A percentile compares a stretch with the other conserved stretches of the same genome.
Conservation (phyloP, 352 stramenopile genomes). For the Pythium phragmiticola region DNA sequence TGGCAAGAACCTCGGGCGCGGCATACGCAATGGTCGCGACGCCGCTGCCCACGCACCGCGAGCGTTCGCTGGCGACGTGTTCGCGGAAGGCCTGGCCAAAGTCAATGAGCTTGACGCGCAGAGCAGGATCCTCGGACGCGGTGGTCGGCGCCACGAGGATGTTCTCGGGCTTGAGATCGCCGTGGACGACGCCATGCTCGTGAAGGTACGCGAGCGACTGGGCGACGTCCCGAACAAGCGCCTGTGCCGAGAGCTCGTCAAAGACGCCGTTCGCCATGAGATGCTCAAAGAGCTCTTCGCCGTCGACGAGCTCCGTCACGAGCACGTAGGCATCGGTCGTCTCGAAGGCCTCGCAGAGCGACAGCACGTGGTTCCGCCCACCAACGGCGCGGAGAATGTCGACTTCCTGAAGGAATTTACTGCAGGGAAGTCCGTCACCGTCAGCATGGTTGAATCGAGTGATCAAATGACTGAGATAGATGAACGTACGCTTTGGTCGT, state of each 20-base stretch:
- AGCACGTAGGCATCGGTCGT: conserved; percentile 35
- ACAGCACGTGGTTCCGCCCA: conserved; percentile 29
- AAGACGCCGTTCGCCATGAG: conserved; percentile 28
- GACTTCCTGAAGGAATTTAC: conserved; percentile 41
- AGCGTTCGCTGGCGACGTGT: conserved; percentile 21
- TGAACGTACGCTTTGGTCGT: conserved; percentile 29
- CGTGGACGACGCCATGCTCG: conserved; percentile 34
- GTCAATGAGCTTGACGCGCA: conserved; percentile 51
- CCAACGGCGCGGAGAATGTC: conserved; percentile 31
- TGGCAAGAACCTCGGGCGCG: conserved; percentile 28
- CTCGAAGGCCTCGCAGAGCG: conserved; percentile 39
- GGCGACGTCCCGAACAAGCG: conserved; percentile 25
- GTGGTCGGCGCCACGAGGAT: conserved; percentile 24
- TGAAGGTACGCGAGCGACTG: conserved; percentile 29
- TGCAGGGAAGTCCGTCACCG: conserved; percentile 1
- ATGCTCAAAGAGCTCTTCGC: conserved; percentile 38
- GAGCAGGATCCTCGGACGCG: background rate
- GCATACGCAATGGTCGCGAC: conserved; percentile 36
- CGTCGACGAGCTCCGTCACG: conserved; percentile 36
- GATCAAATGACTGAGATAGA: background rate
- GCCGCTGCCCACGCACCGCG: conserved; percentile 26
- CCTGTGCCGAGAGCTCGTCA: conserved; percentile 19
- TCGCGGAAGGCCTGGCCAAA: conserved; percentile 59
- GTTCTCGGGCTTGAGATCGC: conserved; percentile 41
- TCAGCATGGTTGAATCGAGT: background rate